Conservation (phyloP, 495 filamentous ascomycete species). For the Penicillium odoratum region DNA sequence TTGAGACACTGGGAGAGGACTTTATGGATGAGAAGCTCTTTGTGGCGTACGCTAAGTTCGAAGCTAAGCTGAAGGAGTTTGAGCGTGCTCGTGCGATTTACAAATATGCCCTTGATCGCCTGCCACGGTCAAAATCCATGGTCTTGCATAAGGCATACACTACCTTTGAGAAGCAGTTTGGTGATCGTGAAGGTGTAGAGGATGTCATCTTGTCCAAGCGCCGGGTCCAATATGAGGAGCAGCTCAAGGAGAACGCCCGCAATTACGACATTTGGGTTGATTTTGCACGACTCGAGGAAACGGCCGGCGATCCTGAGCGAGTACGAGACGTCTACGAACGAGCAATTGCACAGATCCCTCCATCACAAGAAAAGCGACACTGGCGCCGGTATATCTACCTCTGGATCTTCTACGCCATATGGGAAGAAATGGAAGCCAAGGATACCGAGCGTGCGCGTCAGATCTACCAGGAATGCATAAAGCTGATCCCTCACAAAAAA, state of each 20-base stretch:
- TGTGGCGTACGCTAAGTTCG: slow-evolving; percentile 87
- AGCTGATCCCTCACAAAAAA: slow-evolving; percentile 88
- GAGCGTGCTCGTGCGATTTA: slow-evolving; percentile 96
- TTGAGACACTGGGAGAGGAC: slow-evolving; percentile 89
- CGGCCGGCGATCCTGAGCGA: slow-evolving; percentile 71
- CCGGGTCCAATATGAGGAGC: slow-evolving; percentile 90
- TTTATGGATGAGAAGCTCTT: slow-evolving; percentile 97
- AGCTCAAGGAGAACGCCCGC: slow-evolving; percentile 85
- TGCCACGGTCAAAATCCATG: slow-evolving; percentile 84
- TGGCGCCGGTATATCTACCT: slow-evolving; percentile 98
- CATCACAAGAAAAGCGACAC: slow-evolving; percentile 94
- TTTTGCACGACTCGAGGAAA: slow-evolving; percentile 88
- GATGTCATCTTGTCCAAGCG: slow-evolving; percentile 94
- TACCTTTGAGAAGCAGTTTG: slow-evolving; percentile 97
- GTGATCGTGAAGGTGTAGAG: slow-evolving; percentile 90
- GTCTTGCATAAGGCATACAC: slow-evolving; percentile 89
- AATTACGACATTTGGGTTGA: slow-evolving; percentile 98
- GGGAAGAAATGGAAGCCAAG: slow-evolving; percentile 83
- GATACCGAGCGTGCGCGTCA: slow-evolving; percentile 80
- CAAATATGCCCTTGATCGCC: slow-evolving; percentile 90
- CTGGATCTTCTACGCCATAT: slow-evolving; percentile 96
- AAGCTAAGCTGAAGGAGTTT: slow-evolving; percentile 90
- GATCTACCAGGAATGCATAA: slow-evolving; percentile 86
- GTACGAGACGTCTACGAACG: slow-evolving; percentile 93
- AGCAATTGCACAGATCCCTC: slow-evolving; percentile 93